These are phyloP conservation scores for Gaeumannomyces tritici DNA, from an alignment of 2,329 filamentous ascomycete genomes.

Conservation along the genomic window DNA sequence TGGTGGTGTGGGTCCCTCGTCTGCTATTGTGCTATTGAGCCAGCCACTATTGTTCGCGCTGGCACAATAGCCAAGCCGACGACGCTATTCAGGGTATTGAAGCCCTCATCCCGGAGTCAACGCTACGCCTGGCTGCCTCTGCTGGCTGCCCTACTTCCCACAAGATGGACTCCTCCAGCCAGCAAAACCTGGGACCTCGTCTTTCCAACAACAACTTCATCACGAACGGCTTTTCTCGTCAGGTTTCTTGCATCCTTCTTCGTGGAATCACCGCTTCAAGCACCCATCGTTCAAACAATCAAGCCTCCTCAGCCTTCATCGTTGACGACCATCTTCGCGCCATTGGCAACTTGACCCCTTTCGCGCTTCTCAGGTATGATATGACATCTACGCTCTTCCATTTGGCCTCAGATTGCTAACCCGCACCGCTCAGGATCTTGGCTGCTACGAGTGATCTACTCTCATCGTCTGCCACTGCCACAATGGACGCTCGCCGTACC, in stretches of 20 bases:
- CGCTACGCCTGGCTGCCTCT: neutral
- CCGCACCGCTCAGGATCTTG: neutral
- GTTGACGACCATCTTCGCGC: neutral
- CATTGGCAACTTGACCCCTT: neutral
- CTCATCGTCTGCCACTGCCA: too few relatives aligned
- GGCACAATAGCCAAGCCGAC: neutral
- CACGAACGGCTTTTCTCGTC: neutral
- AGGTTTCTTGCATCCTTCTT: neutral
- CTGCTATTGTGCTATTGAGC: neutral
- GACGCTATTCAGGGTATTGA: neutral
- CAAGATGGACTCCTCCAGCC: neutral
- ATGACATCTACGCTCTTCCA: neutral
- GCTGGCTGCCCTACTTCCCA: neutral
- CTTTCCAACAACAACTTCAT: neutral
- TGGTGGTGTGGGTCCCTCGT: neutral
- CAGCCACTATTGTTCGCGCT: neutral
- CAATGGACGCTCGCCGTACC: neutral
- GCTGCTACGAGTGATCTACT: neutral
- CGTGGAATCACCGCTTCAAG: neutral
- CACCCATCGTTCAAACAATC: neutral
- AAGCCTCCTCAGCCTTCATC: neutral
- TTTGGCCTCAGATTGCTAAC: neutral
- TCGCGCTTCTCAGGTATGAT: neutral
- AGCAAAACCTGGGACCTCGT: neutral
- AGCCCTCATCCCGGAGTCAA: neutral